Conservation (phyloP, 2,329 filamentous ascomycete species). For the Thielaviopsis cerberus region DNA sequence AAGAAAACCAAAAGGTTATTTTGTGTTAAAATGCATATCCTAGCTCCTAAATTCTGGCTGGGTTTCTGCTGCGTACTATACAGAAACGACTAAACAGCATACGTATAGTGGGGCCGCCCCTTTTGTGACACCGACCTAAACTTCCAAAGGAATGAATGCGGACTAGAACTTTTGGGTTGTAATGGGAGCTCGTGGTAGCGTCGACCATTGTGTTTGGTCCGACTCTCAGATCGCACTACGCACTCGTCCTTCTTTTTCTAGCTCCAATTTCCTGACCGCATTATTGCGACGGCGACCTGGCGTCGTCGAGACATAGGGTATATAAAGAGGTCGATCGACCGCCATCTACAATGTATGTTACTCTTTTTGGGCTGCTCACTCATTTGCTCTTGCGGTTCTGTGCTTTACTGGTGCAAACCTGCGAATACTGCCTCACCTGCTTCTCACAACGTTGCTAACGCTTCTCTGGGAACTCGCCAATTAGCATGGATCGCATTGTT, state of each 20-base stretch:
- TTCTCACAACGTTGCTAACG: neutral
- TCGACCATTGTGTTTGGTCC: neutral
- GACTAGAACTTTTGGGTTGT: neutral
- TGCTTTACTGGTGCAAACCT: neutral
- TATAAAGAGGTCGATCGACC: neutral
- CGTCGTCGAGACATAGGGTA: neutral
- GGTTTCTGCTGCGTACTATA: neutral
- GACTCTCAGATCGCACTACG: neutral
- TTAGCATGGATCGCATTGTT: constrained; percentile 7
- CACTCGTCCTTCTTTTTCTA: neutral
- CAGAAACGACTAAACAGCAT: neutral
- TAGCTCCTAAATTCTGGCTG: neutral
- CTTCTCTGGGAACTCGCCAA: neutral
- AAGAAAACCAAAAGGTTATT: neutral
- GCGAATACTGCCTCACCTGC: neutral
- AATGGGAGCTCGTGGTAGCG: neutral
- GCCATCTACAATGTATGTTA: neutral
- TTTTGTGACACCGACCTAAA: neutral
- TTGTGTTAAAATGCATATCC: neutral
- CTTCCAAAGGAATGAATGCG: no score
- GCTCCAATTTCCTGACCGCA: neutral
- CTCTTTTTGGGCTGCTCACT: neutral
- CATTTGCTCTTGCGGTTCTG: neutral
- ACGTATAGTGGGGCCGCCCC: neutral
- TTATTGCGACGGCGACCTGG: neutral